Evolutionary conservation across 371 early-diverging fungal genomes (phyloP), one percentile per base, ranked within the genome.

Genomic region (Mortierella sp.): DNA sequence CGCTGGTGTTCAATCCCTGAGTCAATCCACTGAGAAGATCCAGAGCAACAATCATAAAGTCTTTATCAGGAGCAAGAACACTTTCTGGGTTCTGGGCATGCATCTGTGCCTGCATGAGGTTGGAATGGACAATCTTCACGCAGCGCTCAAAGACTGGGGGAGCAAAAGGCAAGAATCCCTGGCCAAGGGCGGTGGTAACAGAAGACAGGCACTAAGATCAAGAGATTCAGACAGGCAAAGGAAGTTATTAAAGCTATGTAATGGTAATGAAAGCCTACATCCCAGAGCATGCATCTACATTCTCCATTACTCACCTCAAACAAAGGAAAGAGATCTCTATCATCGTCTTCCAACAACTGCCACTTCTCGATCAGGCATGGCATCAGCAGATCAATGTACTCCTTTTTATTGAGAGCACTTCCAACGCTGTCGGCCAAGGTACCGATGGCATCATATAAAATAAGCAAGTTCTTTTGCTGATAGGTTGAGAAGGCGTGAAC

Each of bases 341-440:
- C 95, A 28, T 94, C 91, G 67, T 97, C 93, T 51, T 86, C 74
- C 51, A 96, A 77, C 15, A 72, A 64, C 60, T 93, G 85, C 96
- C 96, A 98, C 78, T 93, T 93, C 37, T 88, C 86, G 31, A 95
- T 88, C 61, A 98, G 85, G 23, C 94, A 93, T 0, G 93, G 92
- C 95, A 98, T 95, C 73, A 98, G 82, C 12, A 91, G 61, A 22
- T 92, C 86, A 37, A 96, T 89, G 73, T 85, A 93, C 47, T 86
- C 85, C 42, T 91, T 94, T 65, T 93, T 87, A 81, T 92, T 93
- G 22, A 98, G 88, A 62, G 90, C 93, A 26, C 83, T 65, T 0
- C 93, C 96, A 7, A 97, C 97, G 2, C 94, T 89, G 76, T 97
- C 97, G 12, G 97, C 97, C 26, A 98, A 85, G 4, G 97, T 97